A percentile compares a stretch with the other conserved stretches of the same genome.
Evolutionary conservation across 805 yeast species (phyloP).

Genomic region (Yamadazyma akitaensis): DNA sequence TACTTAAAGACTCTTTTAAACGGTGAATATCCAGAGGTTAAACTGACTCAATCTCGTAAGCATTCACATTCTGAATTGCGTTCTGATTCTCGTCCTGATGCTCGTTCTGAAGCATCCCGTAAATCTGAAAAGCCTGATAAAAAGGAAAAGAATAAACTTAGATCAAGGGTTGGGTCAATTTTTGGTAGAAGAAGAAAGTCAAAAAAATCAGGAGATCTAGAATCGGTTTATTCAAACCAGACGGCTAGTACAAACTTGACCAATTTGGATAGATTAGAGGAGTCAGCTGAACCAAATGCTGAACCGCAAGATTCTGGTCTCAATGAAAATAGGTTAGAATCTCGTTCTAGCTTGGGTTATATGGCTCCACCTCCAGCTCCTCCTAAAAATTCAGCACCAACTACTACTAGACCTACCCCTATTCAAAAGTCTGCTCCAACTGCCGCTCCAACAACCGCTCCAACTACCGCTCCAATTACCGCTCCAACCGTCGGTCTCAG

Average conservation of each 20-base stretch:
- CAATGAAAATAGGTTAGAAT: neutral
- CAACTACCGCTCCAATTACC: neutral
- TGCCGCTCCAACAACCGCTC: too few species aligned
- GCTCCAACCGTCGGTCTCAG: too few species aligned
- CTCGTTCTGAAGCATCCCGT: too few species aligned
- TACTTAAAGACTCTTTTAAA: constrained; percentile 33
- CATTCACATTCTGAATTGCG: too few species aligned
- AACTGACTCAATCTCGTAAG: neutral
- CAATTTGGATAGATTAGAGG: constrained; percentile 8
- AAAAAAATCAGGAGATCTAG: constrained; percentile 24
- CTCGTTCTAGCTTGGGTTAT: neutral
- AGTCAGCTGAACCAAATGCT: constrained; percentile 7
- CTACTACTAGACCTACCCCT: neutral
- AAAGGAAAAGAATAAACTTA: constrained; percentile 34
- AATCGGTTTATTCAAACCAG: constrained; percentile 20
- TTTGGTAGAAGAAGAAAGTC: constrained; percentile 54
- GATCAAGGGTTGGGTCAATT: constrained; percentile 73
- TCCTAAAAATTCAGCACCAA: neutral
- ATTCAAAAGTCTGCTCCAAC: neutral
- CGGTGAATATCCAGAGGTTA: constrained; percentile 17
- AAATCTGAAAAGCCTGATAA: constrained; percentile 3
- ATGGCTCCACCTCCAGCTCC: neutral
- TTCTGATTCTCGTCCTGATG: too few species aligned
- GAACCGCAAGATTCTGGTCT: neutral
- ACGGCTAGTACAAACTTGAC: constrained; percentile 18